Evolutionary conservation across 345 rosid species (phyloP).

Genomic region (Clausena lansium): DNA sequence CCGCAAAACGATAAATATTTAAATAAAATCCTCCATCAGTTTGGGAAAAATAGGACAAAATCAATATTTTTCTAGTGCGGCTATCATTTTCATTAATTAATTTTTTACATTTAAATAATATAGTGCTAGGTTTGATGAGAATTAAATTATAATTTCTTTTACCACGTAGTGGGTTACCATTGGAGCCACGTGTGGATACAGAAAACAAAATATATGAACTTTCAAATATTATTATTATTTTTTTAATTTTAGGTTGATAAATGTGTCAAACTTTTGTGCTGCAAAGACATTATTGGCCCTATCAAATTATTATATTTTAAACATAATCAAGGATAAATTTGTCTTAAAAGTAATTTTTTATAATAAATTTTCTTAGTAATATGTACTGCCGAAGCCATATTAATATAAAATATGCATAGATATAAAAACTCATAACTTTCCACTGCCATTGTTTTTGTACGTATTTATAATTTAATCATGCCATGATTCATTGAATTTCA

Average conservation of each 20-base stretch:
- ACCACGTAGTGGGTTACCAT: constrained; percentile 4
- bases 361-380: neutral
- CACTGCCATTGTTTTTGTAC: neutral
- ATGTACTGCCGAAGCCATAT: neutral
- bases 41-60: constrained; percentile 6
- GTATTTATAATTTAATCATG: too few species aligned
- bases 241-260: neutral
- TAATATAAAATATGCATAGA: neutral
- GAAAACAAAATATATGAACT: neutral
- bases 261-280: neutral
- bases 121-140: neutral
- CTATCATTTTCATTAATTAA: neutral
- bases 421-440: neutral
- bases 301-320: neutral
- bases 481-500: neutral
- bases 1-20: neutral
- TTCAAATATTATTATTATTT: too few species aligned
- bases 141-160: neutral
- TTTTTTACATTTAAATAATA: neutral
- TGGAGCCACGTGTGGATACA: neutral
- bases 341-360: neutral
- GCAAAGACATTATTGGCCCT: constrained; percentile 5
- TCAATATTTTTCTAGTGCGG: neutral
- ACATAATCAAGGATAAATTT: neutral
- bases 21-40: neutral